Evolutionary conservation across 2,329 filamentous ascomycete species (phyloP).

Genomic region (Fusarium succisae): DNA sequence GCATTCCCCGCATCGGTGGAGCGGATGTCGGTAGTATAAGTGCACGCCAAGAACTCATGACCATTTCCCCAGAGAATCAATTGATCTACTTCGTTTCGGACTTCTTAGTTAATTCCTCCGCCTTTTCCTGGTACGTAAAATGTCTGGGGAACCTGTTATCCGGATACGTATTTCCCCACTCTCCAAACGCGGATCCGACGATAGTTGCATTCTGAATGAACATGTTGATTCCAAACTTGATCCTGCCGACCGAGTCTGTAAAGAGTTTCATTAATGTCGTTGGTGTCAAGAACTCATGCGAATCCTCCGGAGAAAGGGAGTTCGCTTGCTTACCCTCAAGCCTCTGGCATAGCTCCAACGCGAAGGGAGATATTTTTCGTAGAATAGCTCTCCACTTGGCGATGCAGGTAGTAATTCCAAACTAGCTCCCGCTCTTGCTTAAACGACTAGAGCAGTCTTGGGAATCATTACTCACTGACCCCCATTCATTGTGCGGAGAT

Average conservation of each 20-base stretch:
- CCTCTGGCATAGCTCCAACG: not conserved
- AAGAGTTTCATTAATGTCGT: not conserved
- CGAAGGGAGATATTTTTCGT: not conserved
- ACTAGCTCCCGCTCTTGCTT: slow-evolving; percentile 11
- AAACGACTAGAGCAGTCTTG: not conserved
- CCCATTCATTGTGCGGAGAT: not conserved
- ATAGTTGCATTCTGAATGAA: not conserved
- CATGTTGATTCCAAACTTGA: not conserved
- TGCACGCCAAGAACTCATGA: not conserved
- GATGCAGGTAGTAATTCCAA: slow-evolving; percentile 6
- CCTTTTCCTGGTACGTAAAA: not conserved
- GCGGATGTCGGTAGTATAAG: not conserved
- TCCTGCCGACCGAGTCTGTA: not conserved
- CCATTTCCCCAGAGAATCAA: not conserved
- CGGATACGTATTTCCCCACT: slow-evolving; percentile 5
- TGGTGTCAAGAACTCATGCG: too few relatives aligned
- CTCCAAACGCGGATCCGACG: slow-evolving; percentile 3
- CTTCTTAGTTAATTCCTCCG: slow-evolving; percentile 25
- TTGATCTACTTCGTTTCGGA: not conserved
- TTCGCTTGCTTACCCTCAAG: not conserved
- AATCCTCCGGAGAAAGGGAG: not conserved
- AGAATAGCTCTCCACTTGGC: slow-evolving; percentile 1
- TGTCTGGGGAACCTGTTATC: not conserved
- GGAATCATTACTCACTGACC: not conserved
- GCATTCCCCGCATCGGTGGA: slow-evolving; percentile 9